Percentiles rank a stretch among this genome's conserved stretches.
phyloP scores from a whole-genome alignment of 2,329 filamentous ascomycete genomes.

The Pestalotiopsis sp. region DNA sequence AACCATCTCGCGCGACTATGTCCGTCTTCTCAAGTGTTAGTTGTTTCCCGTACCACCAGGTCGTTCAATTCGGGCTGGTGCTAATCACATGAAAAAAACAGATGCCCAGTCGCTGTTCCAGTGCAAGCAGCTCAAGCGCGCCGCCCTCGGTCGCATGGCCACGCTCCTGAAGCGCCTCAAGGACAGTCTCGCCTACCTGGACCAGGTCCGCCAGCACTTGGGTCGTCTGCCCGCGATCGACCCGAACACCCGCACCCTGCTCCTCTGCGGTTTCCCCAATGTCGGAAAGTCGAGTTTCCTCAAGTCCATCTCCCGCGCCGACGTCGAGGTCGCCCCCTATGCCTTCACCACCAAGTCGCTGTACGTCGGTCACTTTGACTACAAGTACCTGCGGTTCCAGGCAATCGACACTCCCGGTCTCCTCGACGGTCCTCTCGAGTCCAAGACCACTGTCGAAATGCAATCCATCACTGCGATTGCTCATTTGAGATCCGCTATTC shows the following conservation, averaged over 20 bases:
- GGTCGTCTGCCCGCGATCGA: slow-evolving; percentile 98
- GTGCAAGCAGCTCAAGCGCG: slow-evolving; percentile 98
- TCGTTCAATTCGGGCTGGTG: background rate
- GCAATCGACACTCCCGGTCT: slow-evolving; percentile 97
- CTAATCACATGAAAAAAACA: background rate
- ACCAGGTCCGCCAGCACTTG: slow-evolving; percentile 95
- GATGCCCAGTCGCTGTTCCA: slow-evolving; percentile 94
- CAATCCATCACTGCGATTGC: slow-evolving; percentile 98
- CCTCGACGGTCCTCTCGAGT: slow-evolving; percentile 93
- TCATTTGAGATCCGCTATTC: slow-evolving; percentile 89
- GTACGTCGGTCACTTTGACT: slow-evolving; percentile 97
- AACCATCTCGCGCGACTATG: slow-evolving; percentile 94
- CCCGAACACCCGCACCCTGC: slow-evolving; percentile 91
- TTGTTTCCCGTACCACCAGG: background rate
- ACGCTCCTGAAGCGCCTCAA: slow-evolving; percentile 94
- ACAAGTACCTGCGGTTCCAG: slow-evolving; percentile 80
- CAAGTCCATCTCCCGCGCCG: slow-evolving; percentile 86
- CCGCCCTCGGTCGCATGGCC: slow-evolving; percentile 95
- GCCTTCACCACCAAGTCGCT: slow-evolving; percentile 98
- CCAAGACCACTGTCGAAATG: slow-evolving; percentile 99
- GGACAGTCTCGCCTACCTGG: slow-evolving; percentile 91
- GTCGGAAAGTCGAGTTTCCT: slow-evolving; percentile 97
- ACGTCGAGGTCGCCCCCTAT: slow-evolving; percentile 97
- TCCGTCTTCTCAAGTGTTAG: slow-evolving; percentile 81
- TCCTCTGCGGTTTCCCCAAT: slow-evolving; percentile 98